Base-by-base conservation (phyloP, 192 early-diverging fungal species). In the Helicostylum pulchrum region DNA sequence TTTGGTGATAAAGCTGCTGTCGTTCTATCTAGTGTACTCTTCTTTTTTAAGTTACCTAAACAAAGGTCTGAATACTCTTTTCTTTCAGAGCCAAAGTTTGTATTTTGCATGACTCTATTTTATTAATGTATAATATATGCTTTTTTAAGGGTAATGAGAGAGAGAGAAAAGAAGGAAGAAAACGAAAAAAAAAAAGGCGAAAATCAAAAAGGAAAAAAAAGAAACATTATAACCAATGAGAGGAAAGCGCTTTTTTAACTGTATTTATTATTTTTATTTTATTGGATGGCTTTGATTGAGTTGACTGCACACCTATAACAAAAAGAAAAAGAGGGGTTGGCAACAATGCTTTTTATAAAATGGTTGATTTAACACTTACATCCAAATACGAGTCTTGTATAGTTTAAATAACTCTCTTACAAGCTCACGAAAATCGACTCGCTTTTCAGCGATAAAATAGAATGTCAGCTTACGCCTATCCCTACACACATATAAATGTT, bases 371-470 rank as follows among this genome's bases (percentile, higher is more conserved):
- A 19, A 39, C n/a, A 70, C 74, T 51, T 70, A 91, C 93, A 98
- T 94, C 97, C 95, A 99, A 65, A 99, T 96, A 46, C 97, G 88
- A 19, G 97, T 97, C 77, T 99, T 99, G 79, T 96, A 97, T 46
- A 93, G 89, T 74, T 96, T 96, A 79, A 97, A 99, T 49, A 97
- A 80, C 46, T 97, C 95, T 39, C 95, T 85, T 61, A 97, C 95
- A 55, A 97, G 82, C 75, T 97, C 95, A 48, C 94, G 87, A 76
- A 97, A 99, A 76, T 97, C 95, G 57, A 99, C 93, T 39, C 95
- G 87, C 65, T 89, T 87, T 43, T 95, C 94, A 11, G 94, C 94
- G 2, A 90, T 88, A 79, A 96, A 99, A 75, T 95, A 96, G 58
- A 97, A 99, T 0, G 95, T 99, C 52, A 99, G 80, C 83, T 99